These are phyloP conservation scores for Tulasnella sp. DNA, from an alignment of 768 basidiomycete species.

Conservation along the genomic window DNA sequence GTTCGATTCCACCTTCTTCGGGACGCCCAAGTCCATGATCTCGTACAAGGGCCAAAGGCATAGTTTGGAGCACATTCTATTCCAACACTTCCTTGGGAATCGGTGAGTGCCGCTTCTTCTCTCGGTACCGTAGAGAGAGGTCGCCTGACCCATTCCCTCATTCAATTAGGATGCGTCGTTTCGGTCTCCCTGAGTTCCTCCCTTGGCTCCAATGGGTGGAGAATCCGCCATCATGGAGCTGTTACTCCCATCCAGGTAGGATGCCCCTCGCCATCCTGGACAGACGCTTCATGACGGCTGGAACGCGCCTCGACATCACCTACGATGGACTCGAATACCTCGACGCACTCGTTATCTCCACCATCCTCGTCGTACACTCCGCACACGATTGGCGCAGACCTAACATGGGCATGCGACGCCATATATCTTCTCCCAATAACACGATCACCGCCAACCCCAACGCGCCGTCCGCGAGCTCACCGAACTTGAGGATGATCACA, in stretches of 20 bases:
- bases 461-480: not conserved
- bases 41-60: constrained; percentile 8
- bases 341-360: constrained; percentile 13
- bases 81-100: constrained; percentile 10
- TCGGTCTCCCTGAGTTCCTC: constrained; percentile 13
- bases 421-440: too few species aligned
- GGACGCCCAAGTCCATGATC: not conserved
- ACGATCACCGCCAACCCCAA: not conserved
- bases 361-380: constrained; percentile 11
- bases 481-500: not conserved
- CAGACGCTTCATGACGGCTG: constrained; percentile 13
- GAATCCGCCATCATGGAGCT: constrained; percentile 7
- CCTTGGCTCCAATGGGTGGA: constrained; percentile 15
- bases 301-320: constrained; percentile 11
- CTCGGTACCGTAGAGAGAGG: not conserved
- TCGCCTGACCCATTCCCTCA: not conserved
- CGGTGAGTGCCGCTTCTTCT: not conserved
- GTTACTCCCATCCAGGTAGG: constrained; percentile 10
- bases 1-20: not conserved
- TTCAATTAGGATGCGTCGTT: constrained; percentile 11
- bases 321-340: constrained; percentile 9
- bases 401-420: not conserved
- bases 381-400: constrained; percentile 7
- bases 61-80: constrained; percentile 4
- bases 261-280: constrained; percentile 10